A percentile compares a stretch with the other conserved stretches of the same genome.
phyloP scores from a whole-genome alignment of 306 rosid genomes.

The Vigna hirtella region DNA sequence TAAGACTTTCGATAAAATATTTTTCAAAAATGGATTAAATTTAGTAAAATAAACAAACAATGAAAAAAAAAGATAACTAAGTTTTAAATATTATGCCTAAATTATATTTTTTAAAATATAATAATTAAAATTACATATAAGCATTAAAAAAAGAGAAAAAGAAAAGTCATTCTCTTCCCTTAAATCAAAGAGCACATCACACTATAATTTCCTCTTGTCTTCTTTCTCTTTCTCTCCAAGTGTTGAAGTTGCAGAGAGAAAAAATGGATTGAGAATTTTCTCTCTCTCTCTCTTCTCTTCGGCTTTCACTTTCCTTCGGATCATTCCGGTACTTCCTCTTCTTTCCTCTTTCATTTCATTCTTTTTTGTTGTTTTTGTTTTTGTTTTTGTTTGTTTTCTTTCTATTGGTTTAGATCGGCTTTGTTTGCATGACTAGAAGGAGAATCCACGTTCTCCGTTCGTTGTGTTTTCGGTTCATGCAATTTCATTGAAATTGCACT shows the following conservation, averaged over 20 bases:
- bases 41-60: too few species aligned
- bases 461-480: neutral
- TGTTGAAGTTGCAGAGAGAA: slow-evolving; percentile 31
- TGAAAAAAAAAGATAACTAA: too few species aligned
- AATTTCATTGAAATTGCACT: slow-evolving; percentile 6
- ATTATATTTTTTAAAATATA: too few species aligned
- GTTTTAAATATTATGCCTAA: too few species aligned
- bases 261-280: slow-evolving; percentile 41
- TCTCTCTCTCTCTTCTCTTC: slow-evolving; percentile 6
- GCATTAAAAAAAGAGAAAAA: neutral
- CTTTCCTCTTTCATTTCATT: neutral
- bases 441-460: neutral
- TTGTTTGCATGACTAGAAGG: neutral
- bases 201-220: neutral
- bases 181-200: neutral
- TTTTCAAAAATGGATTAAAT: too few species aligned
- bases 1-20: too few species aligned
- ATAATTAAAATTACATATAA: too few species aligned
- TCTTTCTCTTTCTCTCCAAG: slow-evolving; percentile 10
- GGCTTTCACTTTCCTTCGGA: neutral
- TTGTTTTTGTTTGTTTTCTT: slow-evolving; percentile 8
- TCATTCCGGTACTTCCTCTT: slow-evolving; percentile 26
- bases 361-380: neutral
- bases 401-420: slow-evolving; percentile 38
- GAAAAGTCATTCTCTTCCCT: neutral